These are phyloP conservation scores for Zygotorulaspora chibaensis DNA, from an alignment of 805 yeast species.

Conservation along the genomic window DNA sequence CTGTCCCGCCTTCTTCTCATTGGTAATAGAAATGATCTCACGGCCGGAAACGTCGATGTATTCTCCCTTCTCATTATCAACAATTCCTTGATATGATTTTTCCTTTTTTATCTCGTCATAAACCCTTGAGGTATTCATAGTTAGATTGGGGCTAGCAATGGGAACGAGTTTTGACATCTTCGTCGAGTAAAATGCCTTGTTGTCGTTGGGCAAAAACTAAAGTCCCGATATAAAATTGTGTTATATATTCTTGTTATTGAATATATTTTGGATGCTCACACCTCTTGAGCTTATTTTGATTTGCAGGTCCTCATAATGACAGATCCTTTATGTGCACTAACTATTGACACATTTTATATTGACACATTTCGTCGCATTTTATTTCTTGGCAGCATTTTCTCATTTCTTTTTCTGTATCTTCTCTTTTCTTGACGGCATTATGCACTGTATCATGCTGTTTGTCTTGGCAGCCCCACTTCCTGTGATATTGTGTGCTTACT, in stretches of 20 bases:
- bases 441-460: not conserved
- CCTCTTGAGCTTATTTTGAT: no score
- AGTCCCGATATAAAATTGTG: not conserved
- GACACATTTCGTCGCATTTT: not conserved
- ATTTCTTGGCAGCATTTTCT: conserved; percentile 5
- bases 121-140: not conserved
- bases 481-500: not conserved
- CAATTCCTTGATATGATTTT: not conserved
- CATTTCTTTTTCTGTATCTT: not conserved
- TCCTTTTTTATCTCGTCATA: conserved; percentile 4
- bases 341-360: conserved; percentile 5
- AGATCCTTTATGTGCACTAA: not conserved
- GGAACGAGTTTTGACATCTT: conserved; percentile 10
- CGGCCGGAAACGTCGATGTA: conserved; percentile 10
- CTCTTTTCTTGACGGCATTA: conserved; percentile 2
- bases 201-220: not conserved
- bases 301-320: no score
- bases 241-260: not conserved
- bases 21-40: conserved; percentile 10
- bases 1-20: conserved; percentile 1
- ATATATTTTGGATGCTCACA: not conserved
- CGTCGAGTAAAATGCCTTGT: not conserved
- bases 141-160: conserved; percentile 6
- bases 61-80: conserved; percentile 9
- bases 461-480: conserved; percentile 1